phyloP scores from a whole-genome alignment of 345 rosid species.

The Aquilaria sinensis region DNA sequence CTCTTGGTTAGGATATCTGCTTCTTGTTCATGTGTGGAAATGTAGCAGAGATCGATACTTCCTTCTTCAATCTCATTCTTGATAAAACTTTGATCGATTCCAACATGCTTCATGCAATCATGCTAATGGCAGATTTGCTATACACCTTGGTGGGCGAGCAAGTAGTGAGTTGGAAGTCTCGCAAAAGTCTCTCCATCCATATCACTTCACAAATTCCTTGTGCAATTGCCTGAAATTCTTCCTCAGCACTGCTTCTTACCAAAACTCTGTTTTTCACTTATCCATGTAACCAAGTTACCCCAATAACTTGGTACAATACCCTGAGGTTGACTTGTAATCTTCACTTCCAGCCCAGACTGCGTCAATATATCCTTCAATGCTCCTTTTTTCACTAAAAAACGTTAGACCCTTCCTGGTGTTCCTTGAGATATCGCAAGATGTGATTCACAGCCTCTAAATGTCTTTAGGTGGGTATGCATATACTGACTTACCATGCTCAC shows the following conservation, averaged over 20 bases:
- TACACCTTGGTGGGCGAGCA: neutral
- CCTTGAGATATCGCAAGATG: neutral
- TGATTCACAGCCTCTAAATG: neutral
- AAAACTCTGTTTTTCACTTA: no score
- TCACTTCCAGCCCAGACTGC: neutral
- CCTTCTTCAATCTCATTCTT: neutral
- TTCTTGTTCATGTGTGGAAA: neutral
- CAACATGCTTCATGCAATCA: neutral
- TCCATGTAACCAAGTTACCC: neutral
- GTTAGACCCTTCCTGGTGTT: neutral
- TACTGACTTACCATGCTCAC: neutral
- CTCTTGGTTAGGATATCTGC: neutral
- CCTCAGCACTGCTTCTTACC: neutral
- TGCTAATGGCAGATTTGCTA: neutral
- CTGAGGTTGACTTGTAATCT: neutral
- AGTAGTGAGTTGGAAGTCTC: neutral
- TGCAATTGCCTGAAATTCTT: neutral
- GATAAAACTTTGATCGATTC: neutral
- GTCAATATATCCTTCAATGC: neutral
- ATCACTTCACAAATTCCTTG: neutral
- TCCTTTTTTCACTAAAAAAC: neutral
- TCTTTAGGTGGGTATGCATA: neutral
- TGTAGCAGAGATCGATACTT: neutral
- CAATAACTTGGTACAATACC: neutral
- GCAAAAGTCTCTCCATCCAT: neutral